A percentile compares a stretch with the other conserved stretches of the same genome.
phyloP scores from a whole-genome alignment of 1,139 yeast species.

The Saccharomyces hybrid region DNA sequence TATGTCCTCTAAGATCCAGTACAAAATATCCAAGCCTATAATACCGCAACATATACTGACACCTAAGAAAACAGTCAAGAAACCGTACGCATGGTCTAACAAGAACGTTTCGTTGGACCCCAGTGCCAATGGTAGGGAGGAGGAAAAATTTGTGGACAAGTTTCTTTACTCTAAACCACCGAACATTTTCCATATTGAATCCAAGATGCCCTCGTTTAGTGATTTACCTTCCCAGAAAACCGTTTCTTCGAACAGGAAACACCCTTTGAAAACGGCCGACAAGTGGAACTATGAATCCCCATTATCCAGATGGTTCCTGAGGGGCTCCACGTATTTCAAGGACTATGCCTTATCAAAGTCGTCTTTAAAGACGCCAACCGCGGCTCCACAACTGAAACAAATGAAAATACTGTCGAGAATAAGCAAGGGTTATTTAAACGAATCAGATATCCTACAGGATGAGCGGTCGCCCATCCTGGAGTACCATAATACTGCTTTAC shows the following conservation, averaged over 20 bases:
- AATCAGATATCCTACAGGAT: constrained; percentile 4
- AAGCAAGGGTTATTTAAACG: constrained; percentile 12
- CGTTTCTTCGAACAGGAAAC: neutral
- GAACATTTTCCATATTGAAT: constrained; percentile 15
- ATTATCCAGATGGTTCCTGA: constrained; percentile 28
- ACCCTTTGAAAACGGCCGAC: neutral
- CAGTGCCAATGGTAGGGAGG: neutral
- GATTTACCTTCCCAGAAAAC: neutral
- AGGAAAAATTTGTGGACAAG: constrained; percentile 10
- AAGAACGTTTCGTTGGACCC: neutral
- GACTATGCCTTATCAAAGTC: constrained; percentile 8
- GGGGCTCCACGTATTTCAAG: constrained; percentile 24
- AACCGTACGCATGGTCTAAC: neutral
- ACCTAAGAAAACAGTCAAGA: constrained; percentile 9
- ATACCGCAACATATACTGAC: constrained; percentile 17
- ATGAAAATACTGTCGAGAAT: constrained; percentile 20
- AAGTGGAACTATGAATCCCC: constrained; percentile 30
- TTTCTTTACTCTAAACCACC: constrained; percentile 22
- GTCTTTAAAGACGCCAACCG: constrained; percentile 14
- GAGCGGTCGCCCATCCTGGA: constrained; percentile 24
- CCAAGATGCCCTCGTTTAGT: constrained; percentile 11
- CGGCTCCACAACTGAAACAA: constrained; percentile 22
- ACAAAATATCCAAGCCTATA: constrained; percentile 15
- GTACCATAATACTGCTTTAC: constrained; percentile 1
- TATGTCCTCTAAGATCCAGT: constrained; percentile 19